Conservation (phyloP, 176 grass and related monocot species). For the Calamus simplicifolius region DNA sequence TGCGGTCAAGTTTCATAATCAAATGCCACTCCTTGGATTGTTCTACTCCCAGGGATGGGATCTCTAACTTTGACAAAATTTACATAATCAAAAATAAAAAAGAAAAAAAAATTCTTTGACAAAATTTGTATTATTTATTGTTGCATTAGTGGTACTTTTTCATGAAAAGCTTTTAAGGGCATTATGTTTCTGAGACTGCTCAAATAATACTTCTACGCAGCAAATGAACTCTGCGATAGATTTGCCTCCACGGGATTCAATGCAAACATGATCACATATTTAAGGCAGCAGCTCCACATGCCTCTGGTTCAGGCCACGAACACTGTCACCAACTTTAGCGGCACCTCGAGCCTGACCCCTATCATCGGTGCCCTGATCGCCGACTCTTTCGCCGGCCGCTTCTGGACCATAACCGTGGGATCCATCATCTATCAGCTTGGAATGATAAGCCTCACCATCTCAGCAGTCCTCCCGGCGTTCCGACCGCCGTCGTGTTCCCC, state of each 20-base stretch:
- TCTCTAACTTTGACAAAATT: too few relatives aligned
- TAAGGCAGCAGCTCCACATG: conserved; percentile 66
- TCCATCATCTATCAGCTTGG: conserved; percentile 77
- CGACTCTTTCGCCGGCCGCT: conserved; percentile 79
- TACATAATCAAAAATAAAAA: conserved; percentile 2
- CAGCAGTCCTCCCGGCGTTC: conserved; percentile 42
- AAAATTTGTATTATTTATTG: neutral
- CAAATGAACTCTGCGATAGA: conserved; percentile 67
- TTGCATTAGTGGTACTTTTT: too few relatives aligned
- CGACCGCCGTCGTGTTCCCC: conserved; percentile 36
- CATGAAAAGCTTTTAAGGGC: too few relatives aligned
- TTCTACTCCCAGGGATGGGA: too few relatives aligned
- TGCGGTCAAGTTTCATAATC: too few relatives aligned
- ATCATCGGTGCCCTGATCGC: conserved; percentile 64
- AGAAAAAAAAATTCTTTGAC: neutral
- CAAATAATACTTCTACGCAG: conserved; percentile 12
- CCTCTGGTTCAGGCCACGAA: conserved; percentile 71
- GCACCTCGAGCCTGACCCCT: conserved; percentile 62
- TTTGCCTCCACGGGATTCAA: conserved; percentile 54
- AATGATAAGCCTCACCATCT: conserved; percentile 74
- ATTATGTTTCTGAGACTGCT: too few relatives aligned
- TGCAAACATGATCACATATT: conserved; percentile 80
- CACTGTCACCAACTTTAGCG: conserved; percentile 50
- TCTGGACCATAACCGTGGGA: conserved; percentile 63
- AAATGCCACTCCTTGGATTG: too few relatives aligned